These are phyloP conservation scores for Aspergillus diversus DNA, from an alignment of 495 filamentous ascomycete species.

Conservation along the genomic window DNA sequence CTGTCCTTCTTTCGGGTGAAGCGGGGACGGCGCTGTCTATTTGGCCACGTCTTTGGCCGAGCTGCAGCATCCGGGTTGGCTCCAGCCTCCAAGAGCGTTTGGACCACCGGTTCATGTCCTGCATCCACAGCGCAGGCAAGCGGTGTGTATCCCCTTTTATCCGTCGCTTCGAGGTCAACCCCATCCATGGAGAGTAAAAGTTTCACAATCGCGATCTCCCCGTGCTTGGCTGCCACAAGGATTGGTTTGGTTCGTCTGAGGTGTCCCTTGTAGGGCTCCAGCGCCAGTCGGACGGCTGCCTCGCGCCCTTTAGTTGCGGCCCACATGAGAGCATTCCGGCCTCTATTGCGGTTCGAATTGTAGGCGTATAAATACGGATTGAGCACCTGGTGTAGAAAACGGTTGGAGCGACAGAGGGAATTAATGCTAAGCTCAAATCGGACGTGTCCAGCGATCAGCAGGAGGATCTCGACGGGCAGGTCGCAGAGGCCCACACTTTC, in stretches of 20 bases:
- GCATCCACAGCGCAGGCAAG: background rate
- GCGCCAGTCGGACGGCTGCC: background rate
- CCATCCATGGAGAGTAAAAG: background rate
- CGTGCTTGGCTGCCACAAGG: background rate
- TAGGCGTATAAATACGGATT: background rate
- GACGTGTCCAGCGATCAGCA: background rate
- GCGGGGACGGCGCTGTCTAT: background rate
- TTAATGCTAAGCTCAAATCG: background rate
- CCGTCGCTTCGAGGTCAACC: background rate
- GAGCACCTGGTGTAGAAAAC: background rate
- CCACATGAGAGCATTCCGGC: background rate
- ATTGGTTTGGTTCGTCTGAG: background rate
- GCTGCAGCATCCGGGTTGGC: background rate
- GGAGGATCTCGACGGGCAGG: background rate
- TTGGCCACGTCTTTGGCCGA: background rate
- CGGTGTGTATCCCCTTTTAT: background rate
- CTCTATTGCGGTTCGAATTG: background rate
- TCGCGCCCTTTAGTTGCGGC: background rate
- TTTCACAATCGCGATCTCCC: background rate
- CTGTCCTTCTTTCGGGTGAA: background rate
- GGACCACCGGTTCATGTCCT: background rate
- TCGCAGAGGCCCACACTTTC: background rate
- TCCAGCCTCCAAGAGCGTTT: background rate
- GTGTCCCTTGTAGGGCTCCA: background rate
- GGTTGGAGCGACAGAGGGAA: background rate